phyloP scores from a whole-genome alignment of 306 rosid species.

The Oxytropis ochrocephala region DNA sequence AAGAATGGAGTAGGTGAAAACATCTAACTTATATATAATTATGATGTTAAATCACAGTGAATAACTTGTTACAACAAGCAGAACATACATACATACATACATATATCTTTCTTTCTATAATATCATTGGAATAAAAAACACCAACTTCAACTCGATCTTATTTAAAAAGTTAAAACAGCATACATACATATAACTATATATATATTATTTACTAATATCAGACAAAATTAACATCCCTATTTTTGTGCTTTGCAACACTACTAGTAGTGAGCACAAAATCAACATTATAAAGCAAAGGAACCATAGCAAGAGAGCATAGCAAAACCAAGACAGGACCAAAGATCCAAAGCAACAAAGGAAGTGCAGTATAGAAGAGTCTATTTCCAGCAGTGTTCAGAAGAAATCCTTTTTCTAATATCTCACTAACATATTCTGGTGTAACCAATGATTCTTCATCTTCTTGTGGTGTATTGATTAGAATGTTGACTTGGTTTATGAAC shows the following conservation, averaged over 20 bases:
- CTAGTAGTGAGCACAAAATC: constrained; percentile 43
- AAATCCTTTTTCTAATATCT: constrained; percentile 70
- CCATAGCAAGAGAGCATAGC: constrained; percentile 57
- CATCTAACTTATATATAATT: too few relatives aligned
- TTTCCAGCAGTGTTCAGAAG: constrained; percentile 72
- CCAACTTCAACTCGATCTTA: neutral
- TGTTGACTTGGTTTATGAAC: constrained; percentile 83
- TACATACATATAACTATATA: neutral
- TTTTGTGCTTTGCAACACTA: too few relatives aligned
- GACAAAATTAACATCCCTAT: too few relatives aligned
- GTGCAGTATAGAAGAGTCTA: constrained; percentile 70
- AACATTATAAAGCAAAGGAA: constrained; percentile 78
- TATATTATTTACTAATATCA: neutral
- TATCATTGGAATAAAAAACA: neutral
- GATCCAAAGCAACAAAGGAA: constrained; percentile 82
- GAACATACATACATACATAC: neutral
- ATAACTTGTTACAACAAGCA: too few relatives aligned
- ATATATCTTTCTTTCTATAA: neutral
- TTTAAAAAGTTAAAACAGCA: neutral
- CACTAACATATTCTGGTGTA: constrained; percentile 50
- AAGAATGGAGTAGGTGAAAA: too few relatives aligned
- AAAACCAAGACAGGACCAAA: constrained; percentile 91
- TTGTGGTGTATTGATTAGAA: constrained; percentile 69
- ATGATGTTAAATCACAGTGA: too few relatives aligned
- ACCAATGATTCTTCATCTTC: constrained; percentile 48